Conservation (phyloP, 306 rosid species). For the Sicyos baderoa region DNA sequence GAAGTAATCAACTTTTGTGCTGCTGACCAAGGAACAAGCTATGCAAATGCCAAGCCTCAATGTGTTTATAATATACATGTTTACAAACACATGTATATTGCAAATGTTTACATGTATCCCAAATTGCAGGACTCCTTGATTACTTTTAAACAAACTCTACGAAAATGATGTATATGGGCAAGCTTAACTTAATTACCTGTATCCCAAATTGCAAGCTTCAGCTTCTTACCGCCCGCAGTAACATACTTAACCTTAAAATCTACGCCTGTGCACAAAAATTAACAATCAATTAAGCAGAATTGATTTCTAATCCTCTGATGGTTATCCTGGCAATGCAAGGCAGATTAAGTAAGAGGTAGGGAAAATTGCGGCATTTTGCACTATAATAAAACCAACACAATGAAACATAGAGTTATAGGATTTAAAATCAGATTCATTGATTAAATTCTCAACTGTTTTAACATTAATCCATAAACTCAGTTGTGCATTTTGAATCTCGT, state of each 20-base stretch:
- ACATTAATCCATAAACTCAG: no score
- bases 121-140: no score
- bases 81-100: not conserved
- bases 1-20: not conserved
- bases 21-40: not conserved
- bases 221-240: constrained; percentile 53
- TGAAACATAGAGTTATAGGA: not conserved
- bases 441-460: not conserved
- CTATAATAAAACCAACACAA: not conserved
- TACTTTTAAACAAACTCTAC: no score
- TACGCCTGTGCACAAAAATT: constrained; percentile 44
- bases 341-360: not conserved
- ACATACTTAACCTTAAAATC: constrained; percentile 76
- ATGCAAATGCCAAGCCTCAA: not conserved
- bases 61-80: not conserved
- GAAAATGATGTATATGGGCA: not conserved
- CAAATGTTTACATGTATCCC: no score
- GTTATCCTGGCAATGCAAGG: not conserved
- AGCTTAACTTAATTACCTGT: constrained; percentile 43
- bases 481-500: not conserved
- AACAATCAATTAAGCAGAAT: not conserved
- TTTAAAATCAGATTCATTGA: constrained; percentile 3
- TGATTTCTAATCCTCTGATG: not conserved
- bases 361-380: not conserved
- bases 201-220: constrained; percentile 93